Base-by-base conservation (phyloP, 192 early-diverging fungal species). In the Umbelopsis vinacea region DNA sequence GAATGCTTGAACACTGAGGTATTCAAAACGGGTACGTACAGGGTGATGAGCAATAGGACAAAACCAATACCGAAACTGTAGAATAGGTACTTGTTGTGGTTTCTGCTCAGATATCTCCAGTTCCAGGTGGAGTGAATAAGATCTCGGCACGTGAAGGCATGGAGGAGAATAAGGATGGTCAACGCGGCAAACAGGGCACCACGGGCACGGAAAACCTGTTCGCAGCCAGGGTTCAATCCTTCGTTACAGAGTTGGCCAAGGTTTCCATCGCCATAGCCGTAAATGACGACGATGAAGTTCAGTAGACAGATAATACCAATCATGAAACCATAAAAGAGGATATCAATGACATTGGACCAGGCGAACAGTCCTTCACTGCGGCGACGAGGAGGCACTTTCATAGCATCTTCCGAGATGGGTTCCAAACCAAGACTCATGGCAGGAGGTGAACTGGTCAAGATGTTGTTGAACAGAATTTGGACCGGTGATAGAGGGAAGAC, bases 401-500 rank as follows among this genome's bases (percentile, higher is more conserved):
- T 93, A 55, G 88, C 88, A 29, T 89, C 85, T 1, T 74, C 76
- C 72, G 83, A 85, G 10, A 86, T 79, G 72, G 82, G 84, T 74
- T 94, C 92, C 21, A 89, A 80, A 67, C 92, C 92, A 29, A 95
- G 82, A 54, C 89, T 85, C 84, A 95, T 89, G 22, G 93, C 92
- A 12, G 90, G 86, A 29, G 94, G 94, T 19, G 93, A 89, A 46
- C 88, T 89, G 0, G 94, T 94, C 24, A 95, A 77, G 75, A 95
- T 83, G 79, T 94, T 94, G 76, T 92, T 81, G 79, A 91, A 92
- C 40, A 96, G 81, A 73, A 94, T 91, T 53, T 92, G 89, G 33
- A 94, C 87, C 0, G 94, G 88, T 2, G 90, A 88, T 78, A 95
- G 83, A 6, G 93, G 93, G 79, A 91, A 93, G 17, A 93, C 87